A percentile compares a stretch with the other conserved stretches of the same genome.
Conservation (phyloP, 164 flowering plant genomes). For the Pachysandra terminalis region DNA sequence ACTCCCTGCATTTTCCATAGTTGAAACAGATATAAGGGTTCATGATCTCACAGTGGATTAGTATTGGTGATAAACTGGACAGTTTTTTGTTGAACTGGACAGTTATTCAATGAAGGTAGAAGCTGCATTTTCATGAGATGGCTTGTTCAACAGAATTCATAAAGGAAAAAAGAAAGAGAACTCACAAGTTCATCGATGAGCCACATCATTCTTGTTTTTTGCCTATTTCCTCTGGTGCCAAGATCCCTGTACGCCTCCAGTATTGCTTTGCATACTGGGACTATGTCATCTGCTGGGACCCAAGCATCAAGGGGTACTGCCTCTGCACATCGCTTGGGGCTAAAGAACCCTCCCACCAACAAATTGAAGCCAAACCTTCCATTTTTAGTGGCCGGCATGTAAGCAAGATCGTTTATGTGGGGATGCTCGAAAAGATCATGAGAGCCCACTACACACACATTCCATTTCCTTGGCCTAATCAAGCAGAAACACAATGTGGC, state of each 20-base stretch:
- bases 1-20: constrained; percentile 58
- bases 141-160: background rate
- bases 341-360: constrained; percentile 95
- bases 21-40: background rate
- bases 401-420: constrained; percentile 96
- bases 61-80: background rate
- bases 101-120: too few relatives aligned
- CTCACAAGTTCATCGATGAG: constrained; percentile 94
- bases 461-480: constrained; percentile 96
- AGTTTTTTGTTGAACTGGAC: too few relatives aligned
- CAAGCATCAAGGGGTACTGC: constrained; percentile 97
- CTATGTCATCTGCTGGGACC: constrained; percentile 79
- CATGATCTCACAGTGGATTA: background rate
- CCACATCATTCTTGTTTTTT: constrained; percentile 98
- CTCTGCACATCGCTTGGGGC: constrained; percentile 87
- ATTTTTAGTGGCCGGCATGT: constrained; percentile 87
- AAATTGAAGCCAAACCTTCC: constrained; percentile 89
- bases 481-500: constrained; percentile 4
- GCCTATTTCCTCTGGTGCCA: constrained; percentile 87
- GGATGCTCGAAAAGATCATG: constrained; percentile 98
- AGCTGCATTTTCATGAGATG: background rate
- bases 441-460: constrained; percentile 87
- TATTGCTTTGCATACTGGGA: constrained; percentile 75
- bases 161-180: background rate
- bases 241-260: constrained; percentile 87